Conservation (phyloP, 345 rosid species). For the Tarenaya hassleriana region DNA sequence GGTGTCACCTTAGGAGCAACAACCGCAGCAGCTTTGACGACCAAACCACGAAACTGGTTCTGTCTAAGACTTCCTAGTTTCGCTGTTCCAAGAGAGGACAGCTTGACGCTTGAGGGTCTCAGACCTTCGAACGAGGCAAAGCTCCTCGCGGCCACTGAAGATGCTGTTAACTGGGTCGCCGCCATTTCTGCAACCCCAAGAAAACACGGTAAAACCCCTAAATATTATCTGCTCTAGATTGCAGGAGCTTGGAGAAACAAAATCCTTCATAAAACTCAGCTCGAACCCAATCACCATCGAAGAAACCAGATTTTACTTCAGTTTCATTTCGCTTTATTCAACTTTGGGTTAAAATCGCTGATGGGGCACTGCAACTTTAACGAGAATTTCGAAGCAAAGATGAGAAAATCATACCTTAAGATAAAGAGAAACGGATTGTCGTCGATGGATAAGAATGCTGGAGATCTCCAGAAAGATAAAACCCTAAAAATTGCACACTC, state of each 20-base stretch:
- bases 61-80: slow-evolving; percentile 29
- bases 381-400: slow-evolving; percentile 1
- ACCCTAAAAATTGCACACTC: slow-evolving; percentile 27
- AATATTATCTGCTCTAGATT: too few relatives aligned
- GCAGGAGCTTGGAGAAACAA: too few relatives aligned
- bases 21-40: slow-evolving; percentile 73
- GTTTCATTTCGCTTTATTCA: slow-evolving; percentile 6
- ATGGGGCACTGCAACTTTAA: slow-evolving; percentile 8
- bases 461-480: slow-evolving; percentile 15
- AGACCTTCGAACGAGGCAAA: slow-evolving; percentile 57
- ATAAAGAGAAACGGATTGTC: slow-evolving; percentile 20
- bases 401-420: slow-evolving; percentile 27
- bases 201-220: not conserved
- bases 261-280: not conserved
- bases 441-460: slow-evolving; percentile 4
- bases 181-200: slow-evolving; percentile 48
- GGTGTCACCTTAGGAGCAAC: slow-evolving; percentile 86
- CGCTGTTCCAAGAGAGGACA: slow-evolving; percentile 38
- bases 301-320: slow-evolving; percentile 8
- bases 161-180: slow-evolving; percentile 52
- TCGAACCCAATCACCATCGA: slow-evolving; percentile 8
- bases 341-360: slow-evolving; percentile 14
- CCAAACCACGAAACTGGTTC: slow-evolving; percentile 39
- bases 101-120: slow-evolving; percentile 49
- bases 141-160: slow-evolving; percentile 49